Evolutionary conservation across 768 basidiomycete species (phyloP), one percentile per base, ranked within the genome.

Genomic region (Lactarius tabidus): DNA sequence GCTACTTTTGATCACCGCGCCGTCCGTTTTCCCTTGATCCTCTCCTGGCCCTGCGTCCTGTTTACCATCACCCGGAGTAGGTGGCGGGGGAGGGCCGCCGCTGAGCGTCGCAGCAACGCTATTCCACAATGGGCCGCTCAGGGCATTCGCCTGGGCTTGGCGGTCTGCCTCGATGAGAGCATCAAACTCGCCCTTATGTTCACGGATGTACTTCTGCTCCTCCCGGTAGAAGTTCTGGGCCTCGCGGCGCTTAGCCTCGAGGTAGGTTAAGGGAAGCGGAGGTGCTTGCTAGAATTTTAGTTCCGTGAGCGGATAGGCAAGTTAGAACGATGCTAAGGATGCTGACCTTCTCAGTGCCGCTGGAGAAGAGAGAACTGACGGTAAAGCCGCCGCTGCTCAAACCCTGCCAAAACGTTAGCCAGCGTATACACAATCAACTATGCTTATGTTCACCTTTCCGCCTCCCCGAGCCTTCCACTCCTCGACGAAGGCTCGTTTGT

Each of bases 401-500:
- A 48, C 78, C 79, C 65, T 68, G 65, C 43, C 52, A 28, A 28
- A 52, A 5, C 6, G 70, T 75, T 38, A 79, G 74, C 38, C 23
- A 17, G 18, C 33, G 6, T 6, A 26, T 36, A 55, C 31, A 3
- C 45, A 17, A 33, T 33, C 17, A 41, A 23, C 8, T 23, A 29
- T 20, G 53, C 31, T 26, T 6, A 18, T 36, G 18, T 18, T 43
- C 23, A 68, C 62, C 67, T 62, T 69, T 51, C 69, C 67, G 12
- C 67, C 69, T 29, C 69, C 69, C 60, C 77, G 77, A 60, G 72
- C 69, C 75, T 88, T 84, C 94, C 93, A 97, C 70, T 94, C 90
- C 61, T 88, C 91, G 12, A 93, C 72, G 68, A 92, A 88, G 63
- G 79, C 81, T 45, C 83, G 80, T 76, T 95, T 97, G 57, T 85